Evolutionary conservation across 768 basidiomycete genomes (phyloP).

Genomic region (Calvatia gigantea): DNA sequence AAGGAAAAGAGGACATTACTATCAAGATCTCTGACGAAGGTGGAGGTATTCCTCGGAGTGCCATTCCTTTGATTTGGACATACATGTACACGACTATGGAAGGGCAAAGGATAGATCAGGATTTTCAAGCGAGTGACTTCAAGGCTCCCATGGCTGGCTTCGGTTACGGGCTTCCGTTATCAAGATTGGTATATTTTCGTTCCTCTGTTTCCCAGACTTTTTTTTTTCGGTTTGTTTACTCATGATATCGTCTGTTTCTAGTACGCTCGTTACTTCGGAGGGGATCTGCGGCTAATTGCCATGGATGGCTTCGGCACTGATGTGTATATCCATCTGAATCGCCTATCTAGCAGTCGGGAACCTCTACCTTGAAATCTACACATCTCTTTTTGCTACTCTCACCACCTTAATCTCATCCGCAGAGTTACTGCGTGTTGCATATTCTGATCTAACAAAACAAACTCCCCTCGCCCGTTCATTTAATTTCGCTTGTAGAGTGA

Average conservation of each 20-base stretch:
- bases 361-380: slow-evolving; percentile 50
- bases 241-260: slow-evolving; percentile 24
- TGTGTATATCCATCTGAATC: slow-evolving; percentile 89
- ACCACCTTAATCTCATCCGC: not conserved
- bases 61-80: slow-evolving; percentile 96
- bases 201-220: not conserved
- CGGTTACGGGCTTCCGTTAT: slow-evolving; percentile 90
- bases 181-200: slow-evolving; percentile 66
- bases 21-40: slow-evolving; percentile 99
- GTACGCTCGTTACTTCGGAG: slow-evolving; percentile 96
- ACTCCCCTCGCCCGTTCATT: not conserved
- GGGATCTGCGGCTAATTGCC: slow-evolving; percentile 88
- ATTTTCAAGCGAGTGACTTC: slow-evolving; percentile 85
- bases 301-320: slow-evolving; percentile 99
- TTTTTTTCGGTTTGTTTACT: too few species aligned
- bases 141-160: slow-evolving; percentile 98
- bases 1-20: slow-evolving; percentile 97
- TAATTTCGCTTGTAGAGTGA: too few species aligned
- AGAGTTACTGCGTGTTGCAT: too few species aligned
- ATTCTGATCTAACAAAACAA: too few species aligned
- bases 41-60: slow-evolving; percentile 86
- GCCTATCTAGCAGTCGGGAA: slow-evolving; percentile 78
- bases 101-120: slow-evolving; percentile 66
- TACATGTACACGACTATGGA: slow-evolving; percentile 95
- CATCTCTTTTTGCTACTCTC: not conserved